Base-by-base conservation (phyloP, 2,329 filamentous ascomycete species). In the Fusarium sp. region DNA sequence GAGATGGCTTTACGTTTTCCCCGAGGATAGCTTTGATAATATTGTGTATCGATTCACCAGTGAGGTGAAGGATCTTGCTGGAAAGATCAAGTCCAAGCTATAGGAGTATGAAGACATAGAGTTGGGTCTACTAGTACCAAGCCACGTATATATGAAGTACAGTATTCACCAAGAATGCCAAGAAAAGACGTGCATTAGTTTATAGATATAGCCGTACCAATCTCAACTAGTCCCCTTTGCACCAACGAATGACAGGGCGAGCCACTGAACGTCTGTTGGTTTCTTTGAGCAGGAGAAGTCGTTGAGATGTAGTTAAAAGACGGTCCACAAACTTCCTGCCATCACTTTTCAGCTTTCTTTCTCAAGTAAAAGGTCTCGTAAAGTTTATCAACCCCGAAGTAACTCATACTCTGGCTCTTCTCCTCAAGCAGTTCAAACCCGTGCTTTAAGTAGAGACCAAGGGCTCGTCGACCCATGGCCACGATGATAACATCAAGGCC, bases 1-100 rank as follows among this genome's bases (percentile, higher is more conserved):
- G 15, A 74, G 53, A 25, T 78, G 76, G 76, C 59, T 78, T 5
- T 78, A 78, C 25, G 53, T 78, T 5, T 78, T 78, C 28, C 71
- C 76, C 2, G 75, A 77, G 38, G 76, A 72, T 2, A 71, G 69
- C 23, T 78, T 78, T 56, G 75, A 77, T 40, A 40, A 73, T 7
- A 64, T 78, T 15, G 13, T 77, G 18, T 78, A 77, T 58, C 64
- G 68, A 7, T 78, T 77, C 56, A 77, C 56, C 8, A 57, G 67
- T 23, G 76, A 75, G 25, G 18, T 46, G 11, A 60, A 68, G 35
- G 56, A 57, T 1, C 15, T 57, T 16, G 15, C 25, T 15, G 61
- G 47, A 15, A 57, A 54, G 12, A 37, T 64, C 21, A 61, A 44
- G 38, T 60, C 66, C 6, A 71, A 71, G 21, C 16, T 75, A 9